Evolutionary conservation across 2,329 filamentous ascomycete genomes (phyloP), one percentile per base, ranked within the genome.

Genomic region (Aspergillus pseudotamarii): DNA sequence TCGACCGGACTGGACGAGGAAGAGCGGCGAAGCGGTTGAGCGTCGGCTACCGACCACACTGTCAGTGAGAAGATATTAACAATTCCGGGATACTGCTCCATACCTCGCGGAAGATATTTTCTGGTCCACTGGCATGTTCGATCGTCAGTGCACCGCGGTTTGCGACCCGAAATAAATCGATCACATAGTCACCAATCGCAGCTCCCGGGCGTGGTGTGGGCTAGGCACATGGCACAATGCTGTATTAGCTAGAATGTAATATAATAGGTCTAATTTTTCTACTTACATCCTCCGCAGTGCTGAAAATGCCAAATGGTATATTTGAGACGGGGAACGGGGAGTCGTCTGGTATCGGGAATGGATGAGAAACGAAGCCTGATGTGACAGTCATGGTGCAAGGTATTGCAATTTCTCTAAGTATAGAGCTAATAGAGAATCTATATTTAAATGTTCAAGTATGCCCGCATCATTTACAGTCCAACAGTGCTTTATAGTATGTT

Each of bases 1-100:
- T 67, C 14, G 72, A 69, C 12, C 81, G 80, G 2, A 75, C 67
- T 2, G 66, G 19, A 65, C 78, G 79, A 5, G 79, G 72, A 1
- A 85, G 73, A 0, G 82, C 77, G 3, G 84, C 84, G 62, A 86
- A 84, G 1, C 73, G 72, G 66, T 87, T 87, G 28, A 87, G 73
- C 1, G 78, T 76, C 5, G 73, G 57, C 67, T 80, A 34, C 2
- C 10, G 10, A 32, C 6, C n/a, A 34, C 1, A 32, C 34, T 34
- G 8, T 21, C 19, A 12, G 23, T 16, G 6, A 48, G 45, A 26
- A 8, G 6, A 21, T n/a, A 21, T 16, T 2, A 10, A 14, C 14
- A 6, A 16, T 3, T 12, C 32, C 14, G 1, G 4, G 26, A 28
- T 12, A 6, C 5, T 2, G 0, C 3, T 12, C 4, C 28, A 11